Percentiles rank a stretch among this genome's conserved stretches.
phyloP scores from a whole-genome alignment of 352 stramenopile genomes.

The Pythium biforme region DNA sequence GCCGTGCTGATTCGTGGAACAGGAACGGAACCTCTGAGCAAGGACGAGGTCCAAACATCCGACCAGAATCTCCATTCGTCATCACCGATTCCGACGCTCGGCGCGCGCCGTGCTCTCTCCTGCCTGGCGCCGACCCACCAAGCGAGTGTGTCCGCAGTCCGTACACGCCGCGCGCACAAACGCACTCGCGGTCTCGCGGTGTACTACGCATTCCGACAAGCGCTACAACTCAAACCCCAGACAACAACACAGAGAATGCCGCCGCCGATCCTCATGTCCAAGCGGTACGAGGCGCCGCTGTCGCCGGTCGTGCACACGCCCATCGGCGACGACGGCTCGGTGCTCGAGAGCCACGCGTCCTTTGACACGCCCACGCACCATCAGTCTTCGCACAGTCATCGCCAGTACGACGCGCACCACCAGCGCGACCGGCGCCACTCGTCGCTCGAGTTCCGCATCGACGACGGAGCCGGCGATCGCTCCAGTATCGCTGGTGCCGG shows the following conservation, averaged over 20 bases:
- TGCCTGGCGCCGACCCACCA: no score
- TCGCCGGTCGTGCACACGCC: constrained; percentile 25
- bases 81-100: no score
- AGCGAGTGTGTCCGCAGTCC: no score
- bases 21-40: not conserved
- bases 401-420: not conserved
- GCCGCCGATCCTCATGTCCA: not conserved
- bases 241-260: not conserved
- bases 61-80: no score
- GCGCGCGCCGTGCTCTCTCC: no score
- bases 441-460: constrained; percentile 7
- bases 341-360: constrained; percentile 9
- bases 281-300: not conserved
- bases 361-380: constrained; percentile 11
- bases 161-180: no score
- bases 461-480: not conserved
- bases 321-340: constrained; percentile 14
- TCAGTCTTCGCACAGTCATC: not conserved
- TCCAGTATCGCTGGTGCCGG: not conserved
- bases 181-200: not conserved
- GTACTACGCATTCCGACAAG: no score
- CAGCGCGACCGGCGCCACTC: not conserved
- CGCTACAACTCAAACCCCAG: no score
- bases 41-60: no score
- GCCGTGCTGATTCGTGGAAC: not conserved